Percentiles rank a stretch among this genome's conserved stretches.
phyloP scores from a whole-genome alignment of 2,329 filamentous ascomycete species.

The Trichoderma oligosporum region DNA sequence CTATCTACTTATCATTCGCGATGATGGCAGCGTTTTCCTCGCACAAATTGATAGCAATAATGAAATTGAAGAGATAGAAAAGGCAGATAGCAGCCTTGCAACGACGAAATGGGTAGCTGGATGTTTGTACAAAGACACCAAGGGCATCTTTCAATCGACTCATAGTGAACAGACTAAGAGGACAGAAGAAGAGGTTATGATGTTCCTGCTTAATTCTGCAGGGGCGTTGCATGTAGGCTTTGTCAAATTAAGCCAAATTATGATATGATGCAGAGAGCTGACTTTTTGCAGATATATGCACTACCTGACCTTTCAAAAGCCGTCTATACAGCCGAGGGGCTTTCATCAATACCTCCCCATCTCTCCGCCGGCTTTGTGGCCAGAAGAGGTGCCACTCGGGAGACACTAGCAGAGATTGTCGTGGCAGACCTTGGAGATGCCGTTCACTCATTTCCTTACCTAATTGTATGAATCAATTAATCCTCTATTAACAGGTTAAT shows the following conservation, averaged over 20 bases:
- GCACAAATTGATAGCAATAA: conserved; percentile 72
- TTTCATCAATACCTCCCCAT: conserved; percentile 73
- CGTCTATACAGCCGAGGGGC: conserved; percentile 69
- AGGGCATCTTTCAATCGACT: conserved; percentile 49
- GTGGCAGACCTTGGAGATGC: conserved; percentile 81
- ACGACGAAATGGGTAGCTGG: conserved; percentile 75
- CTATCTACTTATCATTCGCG: conserved; percentile 76
- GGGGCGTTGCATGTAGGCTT: conserved; percentile 68
- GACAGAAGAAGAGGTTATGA: conserved; percentile 52
- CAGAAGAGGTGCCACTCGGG: conserved; percentile 67
- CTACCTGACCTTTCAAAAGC: conserved; percentile 69
- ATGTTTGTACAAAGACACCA: conserved; percentile 71
- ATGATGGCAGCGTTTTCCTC: conserved; percentile 76
- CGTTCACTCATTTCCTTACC: conserved; percentile 66
- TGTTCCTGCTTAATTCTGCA: conserved; percentile 73
- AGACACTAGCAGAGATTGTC: conserved; percentile 72
- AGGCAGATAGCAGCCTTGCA: conserved; percentile 52
- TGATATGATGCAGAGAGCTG: not conserved
- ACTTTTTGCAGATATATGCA: conserved; percentile 61
- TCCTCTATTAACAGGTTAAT: not conserved
- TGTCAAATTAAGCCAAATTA: not conserved
- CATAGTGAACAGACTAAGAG: conserved; percentile 39
- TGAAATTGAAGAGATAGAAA: conserved; percentile 79
- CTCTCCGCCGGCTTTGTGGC: conserved; percentile 67
- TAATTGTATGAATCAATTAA: conserved; percentile 60